Evolutionary conservation across 257 asterid species (phyloP).

Genomic region (Solanum chaucha): DNA sequence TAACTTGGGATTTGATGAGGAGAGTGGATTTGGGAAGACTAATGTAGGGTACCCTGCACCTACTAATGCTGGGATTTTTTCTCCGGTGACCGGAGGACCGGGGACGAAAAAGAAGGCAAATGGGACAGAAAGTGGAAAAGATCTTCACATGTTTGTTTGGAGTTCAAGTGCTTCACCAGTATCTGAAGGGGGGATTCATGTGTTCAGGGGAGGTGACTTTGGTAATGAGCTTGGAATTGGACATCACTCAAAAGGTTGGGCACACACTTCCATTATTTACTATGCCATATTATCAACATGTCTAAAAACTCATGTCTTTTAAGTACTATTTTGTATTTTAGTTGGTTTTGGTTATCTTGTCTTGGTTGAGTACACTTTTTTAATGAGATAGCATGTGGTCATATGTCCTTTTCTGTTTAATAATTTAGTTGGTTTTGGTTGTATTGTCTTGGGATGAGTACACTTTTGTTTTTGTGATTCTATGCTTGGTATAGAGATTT

Average conservation of each 20-base stretch:
- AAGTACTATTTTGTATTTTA: background rate
- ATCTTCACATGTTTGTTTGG: constrained; percentile 38
- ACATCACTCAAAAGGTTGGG: constrained; percentile 75
- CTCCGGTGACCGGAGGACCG: background rate
- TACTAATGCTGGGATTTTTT: constrained; percentile 2
- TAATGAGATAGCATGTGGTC: background rate
- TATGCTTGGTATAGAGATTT: constrained; percentile 8
- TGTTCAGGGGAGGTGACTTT: constrained; percentile 68
- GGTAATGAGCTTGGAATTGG: constrained; percentile 53
- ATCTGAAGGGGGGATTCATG: constrained; percentile 80
- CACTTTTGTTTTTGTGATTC: background rate
- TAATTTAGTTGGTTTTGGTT: background rate
- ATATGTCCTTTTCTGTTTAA: background rate
- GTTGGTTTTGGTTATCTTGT: background rate
- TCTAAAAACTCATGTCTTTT: background rate
- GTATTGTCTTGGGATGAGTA: constrained; percentile 8
- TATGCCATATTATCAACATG: background rate
- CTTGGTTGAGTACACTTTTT: constrained; percentile 8
- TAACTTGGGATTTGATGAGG: constrained; percentile 37
- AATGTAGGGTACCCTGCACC: constrained; percentile 5
- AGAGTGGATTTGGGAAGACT: constrained; percentile 15
- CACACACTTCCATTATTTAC: background rate
- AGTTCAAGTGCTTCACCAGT: constrained; percentile 33
- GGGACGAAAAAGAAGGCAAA: constrained; percentile 4
- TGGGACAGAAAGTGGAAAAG: constrained; percentile 17